Conservation (phyloP, 306 rosid genomes). For the Alnus glutinosa region DNA sequence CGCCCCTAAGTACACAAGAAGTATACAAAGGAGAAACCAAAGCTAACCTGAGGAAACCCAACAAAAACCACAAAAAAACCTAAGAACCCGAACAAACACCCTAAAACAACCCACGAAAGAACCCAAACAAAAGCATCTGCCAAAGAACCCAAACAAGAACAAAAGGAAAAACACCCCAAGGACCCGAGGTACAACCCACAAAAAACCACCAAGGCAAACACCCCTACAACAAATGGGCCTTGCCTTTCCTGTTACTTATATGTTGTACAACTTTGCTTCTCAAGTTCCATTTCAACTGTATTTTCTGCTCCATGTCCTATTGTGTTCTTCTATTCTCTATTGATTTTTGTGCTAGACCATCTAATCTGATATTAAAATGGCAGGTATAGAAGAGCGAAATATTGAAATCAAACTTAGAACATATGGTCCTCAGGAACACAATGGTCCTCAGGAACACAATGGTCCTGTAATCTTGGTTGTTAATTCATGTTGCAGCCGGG, state of each 20-base stretch:
- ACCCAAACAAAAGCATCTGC: no score
- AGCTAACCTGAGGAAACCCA: no score
- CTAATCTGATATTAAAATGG: constrained; percentile 12
- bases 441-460: constrained; percentile 23
- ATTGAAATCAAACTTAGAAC: constrained; percentile 45
- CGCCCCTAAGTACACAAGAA: no score
- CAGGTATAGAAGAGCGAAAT: constrained; percentile 42
- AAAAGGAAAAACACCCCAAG: no score
- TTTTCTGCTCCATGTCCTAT: background rate
- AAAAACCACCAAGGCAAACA: no score
- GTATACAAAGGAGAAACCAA: no score
- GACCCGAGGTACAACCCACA: no score
- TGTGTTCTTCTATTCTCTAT: background rate
- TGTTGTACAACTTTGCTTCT: background rate
- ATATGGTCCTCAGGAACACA: constrained; percentile 29
- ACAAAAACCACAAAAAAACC: no score
- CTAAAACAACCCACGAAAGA: no score
- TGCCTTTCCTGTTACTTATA: background rate
- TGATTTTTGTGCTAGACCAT: background rate
- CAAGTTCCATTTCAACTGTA: background rate
- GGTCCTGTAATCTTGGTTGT: constrained; percentile 41
- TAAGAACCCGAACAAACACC: no score
- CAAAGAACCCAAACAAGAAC: no score
- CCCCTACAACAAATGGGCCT: no score
- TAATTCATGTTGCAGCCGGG: constrained; percentile 48